Evolutionary conservation across 2,329 filamentous ascomycete species (phyloP).

Genomic region (Ophiostoma fasciatum): DNA sequence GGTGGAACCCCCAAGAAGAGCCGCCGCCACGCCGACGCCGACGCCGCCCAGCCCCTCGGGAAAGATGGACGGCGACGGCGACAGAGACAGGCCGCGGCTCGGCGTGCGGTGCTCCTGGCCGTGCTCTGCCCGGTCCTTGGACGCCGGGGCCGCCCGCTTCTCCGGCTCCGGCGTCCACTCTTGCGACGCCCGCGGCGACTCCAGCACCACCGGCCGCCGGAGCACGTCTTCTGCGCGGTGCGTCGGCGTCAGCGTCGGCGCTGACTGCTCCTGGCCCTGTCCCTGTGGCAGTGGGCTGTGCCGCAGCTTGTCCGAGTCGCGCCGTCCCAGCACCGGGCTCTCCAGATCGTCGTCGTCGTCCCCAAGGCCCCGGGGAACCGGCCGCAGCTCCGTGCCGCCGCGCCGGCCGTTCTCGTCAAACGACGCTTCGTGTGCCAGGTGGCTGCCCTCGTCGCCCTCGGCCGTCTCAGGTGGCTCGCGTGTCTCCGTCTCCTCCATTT

Average conservation of each 20-base stretch:
- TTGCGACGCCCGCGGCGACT: slow-evolving; percentile 5
- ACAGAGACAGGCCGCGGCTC: neutral
- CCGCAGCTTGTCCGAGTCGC: slow-evolving; percentile 16
- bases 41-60: slow-evolving; percentile 1
- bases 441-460: neutral
- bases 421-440: slow-evolving; percentile 12
- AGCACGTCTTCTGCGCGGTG: slow-evolving; percentile 6
- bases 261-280: too few relatives aligned
- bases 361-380: neutral
- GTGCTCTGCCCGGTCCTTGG: neutral
- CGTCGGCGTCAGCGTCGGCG: neutral
- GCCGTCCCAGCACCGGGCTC: slow-evolving; percentile 17
- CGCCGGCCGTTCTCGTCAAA: slow-evolving; percentile 11
- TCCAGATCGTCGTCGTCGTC: slow-evolving; percentile 12
- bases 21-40: neutral
- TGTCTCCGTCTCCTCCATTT: neutral
- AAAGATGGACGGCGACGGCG: slow-evolving; percentile 6
- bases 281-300: slow-evolving; percentile 8
- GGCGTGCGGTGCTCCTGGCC: slow-evolving; percentile 5
- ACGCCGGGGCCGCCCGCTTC: neutral
- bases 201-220: slow-evolving; percentile 6
- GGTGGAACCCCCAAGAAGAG: neutral
- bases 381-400: slow-evolving; percentile 9
- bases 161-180: slow-evolving; percentile 8
- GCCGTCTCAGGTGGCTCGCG: neutral